Evolutionary conservation across 352 stramenopile species (phyloP), one percentile per base, ranked within the genome.

Genomic region (Phytopythium chamaehyphon): DNA sequence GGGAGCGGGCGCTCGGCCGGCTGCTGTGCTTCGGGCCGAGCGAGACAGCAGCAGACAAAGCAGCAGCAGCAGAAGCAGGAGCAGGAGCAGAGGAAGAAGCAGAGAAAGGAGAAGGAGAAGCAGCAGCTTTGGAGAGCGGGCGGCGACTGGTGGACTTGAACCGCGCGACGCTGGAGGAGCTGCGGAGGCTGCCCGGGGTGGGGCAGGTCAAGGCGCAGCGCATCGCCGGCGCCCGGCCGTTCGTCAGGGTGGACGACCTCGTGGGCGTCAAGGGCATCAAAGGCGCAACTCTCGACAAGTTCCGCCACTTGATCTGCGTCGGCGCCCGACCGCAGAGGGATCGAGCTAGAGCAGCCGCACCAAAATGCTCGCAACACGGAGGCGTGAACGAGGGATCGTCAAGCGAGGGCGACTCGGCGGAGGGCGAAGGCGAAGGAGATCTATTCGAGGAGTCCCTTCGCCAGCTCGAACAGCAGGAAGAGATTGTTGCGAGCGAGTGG

Each of bases 141-240:
- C 26, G 21, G 11, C 19, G 8, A 7, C 23, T 52, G 40, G 52
- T 89, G 4, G 66, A 86, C 48, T 43, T 89, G 21, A 87, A 89
- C 47, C 37, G 49, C 21, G 76, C 74, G 11, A 71, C 61, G 12
- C 36, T 57, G 7, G 42, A n/a, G 5, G 61, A 83, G 48, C 55
- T 90, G 6, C 31, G 63, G 47, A 47, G 47, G 11, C 55, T 90
- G 0, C 64, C 57, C 14, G 76, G 71, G 5, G 59, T 90, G 18
- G 73, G 73, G 6, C 61, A 60, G 0, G 50, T 46, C 15, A 47
- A 74, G 9, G 76, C 74, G 6, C 46, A 73, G 48, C 62, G 61
- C 2, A 90, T 88, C 43, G 36, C 83, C 6, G 49, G 65, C 1
- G 57, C 56, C 1, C 64, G 79, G 23, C 79, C 79, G 2, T 88